Conservation (phyloP, 352 stramenopile genomes). For the Globisporangium sylvaticum region DNA sequence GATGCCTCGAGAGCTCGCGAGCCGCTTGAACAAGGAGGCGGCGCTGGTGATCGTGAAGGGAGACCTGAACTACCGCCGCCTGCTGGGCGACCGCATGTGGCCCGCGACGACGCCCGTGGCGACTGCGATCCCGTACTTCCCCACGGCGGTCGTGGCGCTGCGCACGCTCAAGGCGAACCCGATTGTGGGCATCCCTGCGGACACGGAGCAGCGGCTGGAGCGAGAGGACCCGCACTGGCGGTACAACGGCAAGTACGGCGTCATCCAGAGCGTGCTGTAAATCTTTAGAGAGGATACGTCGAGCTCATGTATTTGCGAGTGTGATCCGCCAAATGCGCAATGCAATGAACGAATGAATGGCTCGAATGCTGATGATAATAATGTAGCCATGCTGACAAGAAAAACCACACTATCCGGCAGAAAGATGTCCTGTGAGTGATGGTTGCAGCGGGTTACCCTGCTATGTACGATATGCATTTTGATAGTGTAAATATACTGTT, state of each 20-base stretch:
- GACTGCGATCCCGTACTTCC: conserved; percentile 80
- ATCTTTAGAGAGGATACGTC: neutral
- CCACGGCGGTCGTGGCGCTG: conserved; percentile 59
- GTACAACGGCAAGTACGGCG: conserved; percentile 64
- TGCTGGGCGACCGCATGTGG: conserved; percentile 94
- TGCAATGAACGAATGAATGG: too few species aligned
- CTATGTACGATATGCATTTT: neutral
- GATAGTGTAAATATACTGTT: neutral
- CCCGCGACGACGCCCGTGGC: conserved; percentile 74
- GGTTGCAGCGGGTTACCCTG: too few species aligned
- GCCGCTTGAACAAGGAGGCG: conserved; percentile 25
- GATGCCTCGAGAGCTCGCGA: conserved; percentile 34
- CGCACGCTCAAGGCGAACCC: conserved; percentile 73
- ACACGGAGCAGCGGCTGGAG: conserved; percentile 40
- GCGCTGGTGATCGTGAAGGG: conserved; percentile 95
- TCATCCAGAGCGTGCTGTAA: conserved; percentile 57
- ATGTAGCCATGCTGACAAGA: too few species aligned
- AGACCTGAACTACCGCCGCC: conserved; percentile 96
- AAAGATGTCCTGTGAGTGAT: too few species aligned
- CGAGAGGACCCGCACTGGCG: conserved; percentile 54
- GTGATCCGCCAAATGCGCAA: too few species aligned
- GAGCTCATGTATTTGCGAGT: neutral
- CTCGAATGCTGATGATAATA: too few species aligned
- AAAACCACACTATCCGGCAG: too few species aligned
- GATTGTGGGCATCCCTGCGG: conserved; percentile 46